Conservation (phyloP, 768 basidiomycete species). For the Tulasnella sp. region DNA sequence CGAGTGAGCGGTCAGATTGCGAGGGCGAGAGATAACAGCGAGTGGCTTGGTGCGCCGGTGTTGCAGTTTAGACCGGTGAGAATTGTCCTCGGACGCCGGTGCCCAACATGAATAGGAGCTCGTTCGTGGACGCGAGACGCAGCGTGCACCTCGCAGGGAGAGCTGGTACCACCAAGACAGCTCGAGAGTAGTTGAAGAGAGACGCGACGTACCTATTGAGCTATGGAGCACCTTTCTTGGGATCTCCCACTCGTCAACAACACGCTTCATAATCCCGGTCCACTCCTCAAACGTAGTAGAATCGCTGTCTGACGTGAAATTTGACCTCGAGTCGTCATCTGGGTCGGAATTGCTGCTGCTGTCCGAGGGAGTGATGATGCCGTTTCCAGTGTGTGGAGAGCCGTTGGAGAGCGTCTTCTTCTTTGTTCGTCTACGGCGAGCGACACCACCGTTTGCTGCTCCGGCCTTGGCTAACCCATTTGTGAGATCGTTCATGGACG, state of each 20-base stretch:
- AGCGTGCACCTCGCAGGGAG: too few species aligned
- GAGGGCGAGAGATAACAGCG: background rate
- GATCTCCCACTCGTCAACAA: slow-evolving; percentile 66
- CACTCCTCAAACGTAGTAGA: background rate
- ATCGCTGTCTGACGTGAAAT: background rate
- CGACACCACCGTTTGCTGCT: too few species aligned
- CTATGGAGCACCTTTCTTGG: slow-evolving; percentile 82
- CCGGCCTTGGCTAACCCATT: too few species aligned
- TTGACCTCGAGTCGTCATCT: background rate
- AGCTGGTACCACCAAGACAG: background rate
- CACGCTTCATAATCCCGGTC: background rate
- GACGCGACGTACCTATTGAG: slow-evolving; percentile 61
- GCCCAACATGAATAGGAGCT: too few species aligned
- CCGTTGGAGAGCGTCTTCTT: background rate
- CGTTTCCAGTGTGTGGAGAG: slow-evolving; percentile 15
- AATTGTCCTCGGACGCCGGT: too few species aligned
- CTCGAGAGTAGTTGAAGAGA: background rate
- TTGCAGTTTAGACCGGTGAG: too few species aligned
- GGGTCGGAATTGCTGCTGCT: background rate
- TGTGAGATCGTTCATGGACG: too few species aligned
- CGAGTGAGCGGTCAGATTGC: slow-evolving; percentile 10
- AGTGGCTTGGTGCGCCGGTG: too few species aligned
- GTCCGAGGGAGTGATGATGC: too few species aligned
- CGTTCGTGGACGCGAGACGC: too few species aligned
- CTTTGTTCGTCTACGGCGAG: background rate